Conservation (phyloP, 2,329 filamentous ascomycete genomes). For the Aspergillus sojae region DNA sequence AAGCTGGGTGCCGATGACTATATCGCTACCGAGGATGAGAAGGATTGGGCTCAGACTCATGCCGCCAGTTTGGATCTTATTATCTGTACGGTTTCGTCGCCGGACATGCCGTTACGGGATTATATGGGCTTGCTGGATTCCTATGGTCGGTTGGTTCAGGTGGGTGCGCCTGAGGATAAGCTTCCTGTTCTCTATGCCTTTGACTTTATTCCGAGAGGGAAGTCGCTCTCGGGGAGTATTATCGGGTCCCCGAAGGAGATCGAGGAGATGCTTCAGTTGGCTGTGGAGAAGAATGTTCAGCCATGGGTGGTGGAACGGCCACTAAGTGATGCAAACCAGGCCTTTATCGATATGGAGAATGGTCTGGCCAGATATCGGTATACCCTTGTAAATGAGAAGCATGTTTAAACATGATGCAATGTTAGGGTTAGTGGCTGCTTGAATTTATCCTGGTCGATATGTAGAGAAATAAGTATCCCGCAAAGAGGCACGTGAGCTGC, state of each 20-base stretch:
- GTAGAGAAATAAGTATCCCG: too few species aligned
- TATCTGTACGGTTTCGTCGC: slow-evolving; percentile 58
- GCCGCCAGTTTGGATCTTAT: slow-evolving; percentile 57
- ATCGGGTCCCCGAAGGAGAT: neutral
- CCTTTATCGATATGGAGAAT: neutral
- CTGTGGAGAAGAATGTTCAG: neutral
- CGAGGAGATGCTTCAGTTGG: neutral
- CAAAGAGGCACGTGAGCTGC: neutral
- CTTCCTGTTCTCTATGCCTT: too few species aligned
- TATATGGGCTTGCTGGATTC: too few species aligned
- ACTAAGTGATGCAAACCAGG: neutral
- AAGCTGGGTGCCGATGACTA: slow-evolving; percentile 59
- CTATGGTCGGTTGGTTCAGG: too few species aligned
- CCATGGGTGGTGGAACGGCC: neutral
- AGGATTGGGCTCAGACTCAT: slow-evolving; percentile 56
- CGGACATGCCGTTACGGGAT: slow-evolving; percentile 35
- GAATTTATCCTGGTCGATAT: too few species aligned
- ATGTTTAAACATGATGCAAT: neutral
- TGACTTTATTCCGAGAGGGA: too few species aligned
- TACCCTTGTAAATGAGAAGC: neutral
- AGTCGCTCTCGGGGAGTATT: too few species aligned
- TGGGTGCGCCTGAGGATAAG: too few species aligned
- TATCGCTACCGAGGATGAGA: slow-evolving; percentile 60
- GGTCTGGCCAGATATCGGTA: neutral
- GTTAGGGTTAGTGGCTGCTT: too few species aligned